These are phyloP conservation scores for Cylindrotheca closterium DNA, from an alignment of 108 stramenopile species.

Conservation along the genomic window DNA sequence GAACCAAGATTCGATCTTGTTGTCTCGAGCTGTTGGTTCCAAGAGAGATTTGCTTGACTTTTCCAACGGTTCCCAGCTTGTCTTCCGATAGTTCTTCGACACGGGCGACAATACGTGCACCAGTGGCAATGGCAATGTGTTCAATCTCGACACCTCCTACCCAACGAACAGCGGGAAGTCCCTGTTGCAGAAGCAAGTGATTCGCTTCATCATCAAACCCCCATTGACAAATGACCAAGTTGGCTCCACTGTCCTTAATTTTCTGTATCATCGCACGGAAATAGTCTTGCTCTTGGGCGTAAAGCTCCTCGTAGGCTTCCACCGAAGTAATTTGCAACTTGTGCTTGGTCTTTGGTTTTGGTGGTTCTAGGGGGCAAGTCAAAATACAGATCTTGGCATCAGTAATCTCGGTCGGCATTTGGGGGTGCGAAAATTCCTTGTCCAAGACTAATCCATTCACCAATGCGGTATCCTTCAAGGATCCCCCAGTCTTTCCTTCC, in stretches of 20 bases:
- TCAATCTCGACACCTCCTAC: conserved; percentile 99
- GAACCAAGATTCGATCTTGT: conserved; percentile 91
- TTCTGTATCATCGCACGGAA: conserved; percentile 97
- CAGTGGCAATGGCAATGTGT: conserved; percentile 99
- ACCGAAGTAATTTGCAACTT: conserved; percentile 96
- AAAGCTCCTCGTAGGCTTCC: conserved; percentile 95
- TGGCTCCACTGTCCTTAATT: conserved; percentile 98
- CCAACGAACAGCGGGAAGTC: conserved; percentile 94
- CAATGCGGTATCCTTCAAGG: conserved; percentile 95
- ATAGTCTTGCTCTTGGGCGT: conserved; percentile 95
- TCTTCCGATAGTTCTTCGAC: conserved; percentile 91
- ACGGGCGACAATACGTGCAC: conserved; percentile 98
- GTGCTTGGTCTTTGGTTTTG: conserved; percentile 99
- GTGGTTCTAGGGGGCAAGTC: conserved; percentile 99
- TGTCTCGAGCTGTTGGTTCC: conserved; percentile 88
- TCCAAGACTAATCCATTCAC: conserved; percentile 97
- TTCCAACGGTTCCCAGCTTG: conserved; percentile 94
- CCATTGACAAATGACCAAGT: conserved; percentile 98
- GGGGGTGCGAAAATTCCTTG: conserved; percentile 98
- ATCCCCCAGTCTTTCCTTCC: conserved; percentile 99
- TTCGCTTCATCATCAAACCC: conserved; percentile 99
- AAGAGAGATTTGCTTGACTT: conserved; percentile 92
- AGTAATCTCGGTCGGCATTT: conserved; percentile 92
- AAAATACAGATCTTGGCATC: conserved; percentile 96
- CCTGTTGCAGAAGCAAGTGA: conserved; percentile 93